A percentile compares a stretch with the other conserved stretches of the same genome.
phyloP scores from a whole-genome alignment of 2,329 filamentous ascomycete genomes.

The Hypoxylon sp. region DNA sequence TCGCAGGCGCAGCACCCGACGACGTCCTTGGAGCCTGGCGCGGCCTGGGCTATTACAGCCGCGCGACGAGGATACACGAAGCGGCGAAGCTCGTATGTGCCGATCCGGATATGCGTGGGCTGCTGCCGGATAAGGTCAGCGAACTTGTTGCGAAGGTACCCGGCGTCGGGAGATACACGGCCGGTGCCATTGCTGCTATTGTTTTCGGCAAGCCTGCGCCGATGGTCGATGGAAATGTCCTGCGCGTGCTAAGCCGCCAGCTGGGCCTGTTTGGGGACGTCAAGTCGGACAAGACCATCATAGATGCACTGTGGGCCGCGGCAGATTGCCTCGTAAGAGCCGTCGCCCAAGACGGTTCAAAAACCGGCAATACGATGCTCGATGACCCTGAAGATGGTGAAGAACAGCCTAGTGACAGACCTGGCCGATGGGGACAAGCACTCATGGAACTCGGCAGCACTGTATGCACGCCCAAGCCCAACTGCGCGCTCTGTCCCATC shows the following conservation, averaged over 20 bases:
- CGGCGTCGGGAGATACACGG: constrained; percentile 69
- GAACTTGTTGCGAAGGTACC: constrained; percentile 61
- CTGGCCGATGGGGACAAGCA: constrained; percentile 69
- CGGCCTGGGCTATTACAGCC: constrained; percentile 70
- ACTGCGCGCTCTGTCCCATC: constrained; percentile 61
- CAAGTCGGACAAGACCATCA: constrained; percentile 61
- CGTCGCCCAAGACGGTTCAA: constrained; percentile 52
- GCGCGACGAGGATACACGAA: constrained; percentile 67
- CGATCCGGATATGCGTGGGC: constrained; percentile 52
- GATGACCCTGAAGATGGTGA: constrained; percentile 17
- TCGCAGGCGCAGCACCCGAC: constrained; percentile 61
- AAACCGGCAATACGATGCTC: constrained; percentile 6
- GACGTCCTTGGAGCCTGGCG: constrained; percentile 67
- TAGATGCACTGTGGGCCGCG: constrained; percentile 65
- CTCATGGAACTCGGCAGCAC: constrained; percentile 73
- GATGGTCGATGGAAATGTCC: constrained; percentile 71
- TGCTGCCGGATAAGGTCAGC: constrained; percentile 57
- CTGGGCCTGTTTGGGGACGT: constrained; percentile 64
- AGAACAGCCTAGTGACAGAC: constrained; percentile 54
- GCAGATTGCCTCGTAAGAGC: constrained; percentile 63
- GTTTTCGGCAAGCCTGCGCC: constrained; percentile 66
- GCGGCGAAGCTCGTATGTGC: constrained; percentile 60
- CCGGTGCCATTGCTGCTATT: constrained; percentile 68
- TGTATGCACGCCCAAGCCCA: constrained; percentile 66
- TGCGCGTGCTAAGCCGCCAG: constrained; percentile 67